Percentiles rank a stretch among this genome's conserved stretches.
Conservation (phyloP, 169 alveolate genomes). For the Cardiosporidium cionae region DNA sequence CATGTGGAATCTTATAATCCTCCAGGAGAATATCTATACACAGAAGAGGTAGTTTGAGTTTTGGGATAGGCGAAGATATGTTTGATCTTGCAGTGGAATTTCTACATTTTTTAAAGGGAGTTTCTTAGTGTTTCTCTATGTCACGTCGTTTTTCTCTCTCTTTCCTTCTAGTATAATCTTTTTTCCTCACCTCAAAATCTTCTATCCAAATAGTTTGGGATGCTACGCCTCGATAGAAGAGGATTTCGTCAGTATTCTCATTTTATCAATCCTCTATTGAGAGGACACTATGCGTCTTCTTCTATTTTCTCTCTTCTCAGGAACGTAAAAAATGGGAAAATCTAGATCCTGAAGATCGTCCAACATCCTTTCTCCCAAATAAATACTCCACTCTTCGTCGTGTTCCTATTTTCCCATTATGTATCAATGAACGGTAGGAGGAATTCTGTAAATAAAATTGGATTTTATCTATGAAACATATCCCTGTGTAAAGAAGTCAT, state of each 20-base stretch:
- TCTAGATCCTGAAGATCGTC: conserved; percentile 62
- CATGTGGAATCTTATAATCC: conserved; percentile 89
- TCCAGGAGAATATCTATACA: conserved; percentile 78
- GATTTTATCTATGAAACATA: neutral
- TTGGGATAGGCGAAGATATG: neutral
- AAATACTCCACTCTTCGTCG: conserved; percentile 74
- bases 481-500: neutral
- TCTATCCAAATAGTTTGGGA: no score
- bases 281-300: neutral
- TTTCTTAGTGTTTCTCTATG: neutral
- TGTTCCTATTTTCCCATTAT: conserved; percentile 66
- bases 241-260: no score
- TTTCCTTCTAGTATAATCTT: no score
- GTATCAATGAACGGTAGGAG: conserved; percentile 13
- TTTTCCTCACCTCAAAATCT: no score
- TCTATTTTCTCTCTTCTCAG: neutral
- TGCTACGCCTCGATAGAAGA: neutral
- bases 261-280: no score
- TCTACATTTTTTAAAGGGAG: neutral
- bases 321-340: conserved; percentile 70
- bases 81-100: neutral
- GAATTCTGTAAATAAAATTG: neutral
- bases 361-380: conserved; percentile 64
- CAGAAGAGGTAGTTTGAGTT: conserved; percentile 39
- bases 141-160: no score